Conservation (phyloP, 345 rosid genomes). For the Viola odorata region DNA sequence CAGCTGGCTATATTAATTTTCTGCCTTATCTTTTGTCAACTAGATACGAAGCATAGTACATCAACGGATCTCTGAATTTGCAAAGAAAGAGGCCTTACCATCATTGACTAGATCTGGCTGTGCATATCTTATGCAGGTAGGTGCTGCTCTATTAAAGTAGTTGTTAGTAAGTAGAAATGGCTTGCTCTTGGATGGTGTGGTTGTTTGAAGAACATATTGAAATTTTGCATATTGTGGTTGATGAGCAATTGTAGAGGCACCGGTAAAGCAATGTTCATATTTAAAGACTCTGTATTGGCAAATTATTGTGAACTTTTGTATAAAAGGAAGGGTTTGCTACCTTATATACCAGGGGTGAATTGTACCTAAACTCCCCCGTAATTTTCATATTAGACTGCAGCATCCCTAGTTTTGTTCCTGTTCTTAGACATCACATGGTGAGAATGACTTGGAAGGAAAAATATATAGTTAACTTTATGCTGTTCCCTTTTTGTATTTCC, state of each 20-base stretch:
- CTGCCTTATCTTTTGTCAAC: conserved; percentile 11
- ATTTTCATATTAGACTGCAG: no score
- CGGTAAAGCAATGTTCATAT: neutral
- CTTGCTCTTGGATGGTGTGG: conserved; percentile 4
- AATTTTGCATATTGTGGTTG: conserved; percentile 8
- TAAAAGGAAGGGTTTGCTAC: neutral
- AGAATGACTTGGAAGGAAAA: no score
- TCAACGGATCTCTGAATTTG: conserved; percentile 75
- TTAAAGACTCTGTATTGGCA: no score
- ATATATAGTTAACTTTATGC: no score
- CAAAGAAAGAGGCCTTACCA: conserved; percentile 88
- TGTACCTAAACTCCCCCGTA: no score
- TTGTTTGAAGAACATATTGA: conserved; percentile 4
- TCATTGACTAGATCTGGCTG: conserved; percentile 96
- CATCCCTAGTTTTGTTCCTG: no score
- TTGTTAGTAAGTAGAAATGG: neutral
- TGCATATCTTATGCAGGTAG: conserved; percentile 93
- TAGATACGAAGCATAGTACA: conserved; percentile 88
- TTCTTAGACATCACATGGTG: no score
- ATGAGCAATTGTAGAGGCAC: neutral
- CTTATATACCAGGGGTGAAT: neutral
- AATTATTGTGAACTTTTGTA: no score
- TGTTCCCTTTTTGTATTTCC: no score
- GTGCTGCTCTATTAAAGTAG: neutral
- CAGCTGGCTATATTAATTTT: conserved; percentile 7